Evolutionary conservation across 805 yeast genomes (phyloP), one percentile per base, ranked within the genome.

Genomic region (Saturnispora saitoi): DNA sequence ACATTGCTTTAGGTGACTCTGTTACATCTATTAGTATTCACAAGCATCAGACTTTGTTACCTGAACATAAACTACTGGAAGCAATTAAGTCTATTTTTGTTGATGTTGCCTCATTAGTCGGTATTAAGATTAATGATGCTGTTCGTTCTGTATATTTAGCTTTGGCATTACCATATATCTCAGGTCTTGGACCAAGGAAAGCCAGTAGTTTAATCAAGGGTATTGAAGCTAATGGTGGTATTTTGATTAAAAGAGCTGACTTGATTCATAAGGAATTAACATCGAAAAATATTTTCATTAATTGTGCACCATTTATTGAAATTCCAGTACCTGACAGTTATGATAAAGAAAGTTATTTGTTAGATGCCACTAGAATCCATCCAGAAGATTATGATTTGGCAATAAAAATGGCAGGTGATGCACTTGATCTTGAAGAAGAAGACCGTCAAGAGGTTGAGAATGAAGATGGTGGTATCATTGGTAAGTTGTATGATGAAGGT

Each of bases 301-400:
- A 93, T 64, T 87, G 96, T 64, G 86, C 97, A 0, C 84, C 95
- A 20, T 93, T 93, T 70, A 69, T 93, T 60, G 80, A 81, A 58
- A 83, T 93, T 50, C 93, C 88, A 1, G 73, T 71, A 54, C 66
- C 66, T 24, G 84, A 77, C 48, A 71, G 80, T 41, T 71, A 68
- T 34, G 73, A 76, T 43, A 81, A 80, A 50, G 69, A 78, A n/a
- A 76, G 83, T 32, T 97, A 91, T 59, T 72, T 84, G 39, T 73
- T 93, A 56, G 99, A 93, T 65, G 90, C 93, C 45, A 93, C 99
- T 0, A 78, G 99, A 69, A 89, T 93, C 42, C 99, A 93, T 59
- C 98, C 98, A 7, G 98, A 93, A 66, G 99, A 93, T 68, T 93
- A 93, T 64, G 95, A 87, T 54, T 73, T 93, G 56, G 98, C 97